Percentiles rank a stretch among this genome's conserved stretches.
phyloP scores from a whole-genome alignment of 2,329 filamentous ascomycete genomes.

The Lomentospora prolificans region DNA sequence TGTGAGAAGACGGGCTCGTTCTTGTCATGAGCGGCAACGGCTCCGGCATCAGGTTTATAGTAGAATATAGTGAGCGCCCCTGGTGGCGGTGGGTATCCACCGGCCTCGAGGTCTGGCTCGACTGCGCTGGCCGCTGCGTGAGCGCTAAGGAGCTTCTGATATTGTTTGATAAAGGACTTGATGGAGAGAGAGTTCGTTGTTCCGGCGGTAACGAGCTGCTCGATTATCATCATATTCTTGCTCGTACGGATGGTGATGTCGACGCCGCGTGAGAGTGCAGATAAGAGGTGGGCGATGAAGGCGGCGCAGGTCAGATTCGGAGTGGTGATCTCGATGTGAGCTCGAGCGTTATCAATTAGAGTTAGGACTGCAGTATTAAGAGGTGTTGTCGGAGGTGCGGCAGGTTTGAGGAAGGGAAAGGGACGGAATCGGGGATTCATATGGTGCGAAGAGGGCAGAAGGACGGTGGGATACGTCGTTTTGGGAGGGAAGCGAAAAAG shows the following conservation, averaged over 20 bases:
- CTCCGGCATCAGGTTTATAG: slow-evolving; percentile 33
- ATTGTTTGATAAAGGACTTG: slow-evolving; percentile 44
- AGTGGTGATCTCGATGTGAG: slow-evolving; percentile 59
- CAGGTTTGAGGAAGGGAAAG: slow-evolving; percentile 42
- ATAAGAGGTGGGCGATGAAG: slow-evolving; percentile 50
- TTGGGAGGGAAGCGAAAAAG: slow-evolving; percentile 2
- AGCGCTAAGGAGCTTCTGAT: slow-evolving; percentile 24
- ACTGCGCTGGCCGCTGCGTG: slow-evolving; percentile 12
- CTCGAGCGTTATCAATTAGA: slow-evolving; percentile 47
- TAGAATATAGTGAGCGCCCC: slow-evolving; percentile 51
- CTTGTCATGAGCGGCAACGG: slow-evolving; percentile 14
- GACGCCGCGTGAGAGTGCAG: slow-evolving; percentile 55
- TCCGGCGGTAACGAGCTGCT: slow-evolving; percentile 71
- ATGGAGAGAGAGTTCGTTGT: slow-evolving; percentile 62
- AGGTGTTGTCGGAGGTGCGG: slow-evolving; percentile 49
- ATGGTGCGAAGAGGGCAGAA: slow-evolving; percentile 67
- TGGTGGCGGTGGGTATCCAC: slow-evolving; percentile 18
- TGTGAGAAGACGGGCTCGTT: slow-evolving; percentile 64
- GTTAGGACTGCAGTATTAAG: slow-evolving; percentile 57
- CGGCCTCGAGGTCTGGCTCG: slow-evolving; percentile 32
- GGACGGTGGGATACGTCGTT: slow-evolving; percentile 39
- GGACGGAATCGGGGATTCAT: slow-evolving; percentile 54
- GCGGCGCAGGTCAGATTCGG: slow-evolving; percentile 66
- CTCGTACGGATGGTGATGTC: slow-evolving; percentile 59
- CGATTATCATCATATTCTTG: slow-evolving; percentile 61